Evolutionary conservation across 2,329 filamentous ascomycete genomes (phyloP).

Genomic region (Colletotrichum sp.): DNA sequence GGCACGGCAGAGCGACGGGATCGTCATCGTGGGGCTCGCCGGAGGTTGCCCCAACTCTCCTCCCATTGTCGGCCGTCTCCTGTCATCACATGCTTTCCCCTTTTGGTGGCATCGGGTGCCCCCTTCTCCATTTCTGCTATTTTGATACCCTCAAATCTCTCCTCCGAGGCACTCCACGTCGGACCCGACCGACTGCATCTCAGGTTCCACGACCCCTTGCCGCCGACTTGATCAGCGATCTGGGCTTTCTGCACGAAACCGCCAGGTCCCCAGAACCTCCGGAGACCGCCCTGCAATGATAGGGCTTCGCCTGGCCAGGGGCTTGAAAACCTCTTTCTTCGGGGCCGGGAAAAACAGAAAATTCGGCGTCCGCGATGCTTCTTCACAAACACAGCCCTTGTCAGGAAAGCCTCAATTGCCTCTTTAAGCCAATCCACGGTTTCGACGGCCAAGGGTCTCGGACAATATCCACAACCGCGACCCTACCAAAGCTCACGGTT

Average conservation of each 20-base stretch:
- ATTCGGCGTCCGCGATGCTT: neutral
- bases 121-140: neutral
- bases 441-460: neutral
- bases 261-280: neutral
- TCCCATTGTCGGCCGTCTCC: slow-evolving; percentile 6
- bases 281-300: neutral
- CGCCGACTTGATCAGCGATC: neutral
- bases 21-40: slow-evolving; percentile 4
- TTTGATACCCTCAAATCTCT: neutral
- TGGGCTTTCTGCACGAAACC: neutral
- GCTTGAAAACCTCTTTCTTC: neutral
- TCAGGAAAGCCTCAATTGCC: neutral
- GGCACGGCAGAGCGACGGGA: slow-evolving; percentile 3
- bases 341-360: neutral
- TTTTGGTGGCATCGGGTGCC: neutral
- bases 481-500: neutral
- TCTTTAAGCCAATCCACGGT: neutral
- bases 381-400: neutral
- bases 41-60: neutral
- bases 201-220: neutral
- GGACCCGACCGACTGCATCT: slow-evolving; percentile 1
- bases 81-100: slow-evolving; percentile 5
- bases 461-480: neutral
- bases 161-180: neutral
- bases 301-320: neutral